Base-by-base conservation (phyloP, 495 filamentous ascomycete genomes). In the Penicillium verhagenii region DNA sequence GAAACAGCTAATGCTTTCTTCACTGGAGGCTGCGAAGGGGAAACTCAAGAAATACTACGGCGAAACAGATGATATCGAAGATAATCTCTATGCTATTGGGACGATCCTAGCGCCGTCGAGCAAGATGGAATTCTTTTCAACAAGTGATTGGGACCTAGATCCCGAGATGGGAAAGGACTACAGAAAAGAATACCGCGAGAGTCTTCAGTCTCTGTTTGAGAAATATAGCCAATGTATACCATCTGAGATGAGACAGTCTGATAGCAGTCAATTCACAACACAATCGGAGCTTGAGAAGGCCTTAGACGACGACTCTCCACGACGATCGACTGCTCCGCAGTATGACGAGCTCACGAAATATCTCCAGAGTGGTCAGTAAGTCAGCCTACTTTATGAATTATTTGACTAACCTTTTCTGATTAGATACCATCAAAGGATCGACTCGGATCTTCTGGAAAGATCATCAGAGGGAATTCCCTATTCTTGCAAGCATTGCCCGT, bases 111-210 rank as follows among this genome's bases (percentile, higher is more conserved):
- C n/a, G 0, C 29, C 28, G 23, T 29, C 11, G 13, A 54, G 24
- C 29, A 53, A 38, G 19, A 47, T 58, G 24, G 10, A 58, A n/a
- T 58, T 58, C 50, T 58, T 58, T 40, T n/a, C 24, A 28, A 24
- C 23, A 20, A 37, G 50, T 28, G 47, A 54, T 24, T 53, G 25
- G 25, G 28, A 58, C 29, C 3, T 21, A 16, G 20, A 39, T n/a
- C n/a, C n/a, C n/a, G n/a, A 42, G 5, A 5, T n/a, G 6, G 38
- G n/a, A 16, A 42, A n/a, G 11, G 38, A 42, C 18, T 42, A 42
- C n/a, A n/a, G n/a, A 42, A 20, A 6, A 16, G 16, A 7, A 5
- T 42, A 42, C 16, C n/a, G n/a, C n/a, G 6, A 16, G 6, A 42
- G 38, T 20, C 38, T 42, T 42, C 5, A 42, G 38, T 42, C 38